Evolutionary conservation across 2,329 filamentous ascomycete genomes (phyloP), one percentile per base, ranked within the genome.

Genomic region (Sporothrix sp.): DNA sequence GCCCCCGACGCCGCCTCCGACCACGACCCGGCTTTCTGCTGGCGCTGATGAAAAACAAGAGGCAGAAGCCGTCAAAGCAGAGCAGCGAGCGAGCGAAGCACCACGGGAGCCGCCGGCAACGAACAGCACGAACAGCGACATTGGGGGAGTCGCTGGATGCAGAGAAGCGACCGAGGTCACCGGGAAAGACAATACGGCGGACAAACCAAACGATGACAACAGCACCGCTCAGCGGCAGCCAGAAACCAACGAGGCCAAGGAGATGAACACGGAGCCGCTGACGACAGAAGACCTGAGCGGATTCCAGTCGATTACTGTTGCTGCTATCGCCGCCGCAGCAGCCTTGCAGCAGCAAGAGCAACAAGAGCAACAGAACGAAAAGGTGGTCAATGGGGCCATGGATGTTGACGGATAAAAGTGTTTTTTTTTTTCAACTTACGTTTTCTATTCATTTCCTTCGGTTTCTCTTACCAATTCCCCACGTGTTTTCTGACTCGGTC

Each of bases 361-460:
- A n/a, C 40, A 36, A 18, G 11, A 38, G 27, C 43, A 40, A 25
- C 16, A 50, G 27, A 14, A 21, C n/a, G 25, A 28, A 10, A 39
- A 44, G 16, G 13, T 7, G 18, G 32, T 45, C 3, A 32, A 35
- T 36, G 36, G 16, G 3, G 44, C 51, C 30, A 56, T 56, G 54
- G 50, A 54, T 16, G 38, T 56, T 1, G 54, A 56, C 23, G 35
- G 42, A 5, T 55, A 30, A 52, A 52, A 39, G 18, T 32, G 28
- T 10, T n/a, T 50, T 44, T n/a, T 33, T 25, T 20, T 25, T 40
- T 27, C 42, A 35, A 35, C 18, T 16, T 52, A 43, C 10, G 21
- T 33, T 44, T 44, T 30, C 27, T 30, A 30, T 40, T 10, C 28
- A 3, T 33, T 33, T 21, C n/a, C 7, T 25, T 23, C 46, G 1